Percentiles rank a stretch among this genome's conserved stretches.
These are phyloP conservation scores for Aureobasidium zeae DNA, from an alignment of 2,329 filamentous ascomycete species.

Conservation along the genomic window DNA sequence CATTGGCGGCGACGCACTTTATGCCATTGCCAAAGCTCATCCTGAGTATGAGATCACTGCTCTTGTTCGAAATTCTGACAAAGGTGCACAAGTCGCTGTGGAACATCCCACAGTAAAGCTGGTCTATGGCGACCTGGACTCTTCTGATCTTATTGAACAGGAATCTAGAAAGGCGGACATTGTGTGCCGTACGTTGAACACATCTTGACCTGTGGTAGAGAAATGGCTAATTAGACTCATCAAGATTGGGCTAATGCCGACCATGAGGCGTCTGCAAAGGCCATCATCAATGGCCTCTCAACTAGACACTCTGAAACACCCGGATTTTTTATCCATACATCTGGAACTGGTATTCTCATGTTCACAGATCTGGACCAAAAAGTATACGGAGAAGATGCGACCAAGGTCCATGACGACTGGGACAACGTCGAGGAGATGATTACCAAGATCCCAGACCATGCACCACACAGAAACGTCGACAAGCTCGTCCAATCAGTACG, in stretches of 20 bases:
- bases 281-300: constrained; percentile 45
- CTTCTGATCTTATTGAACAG: constrained; percentile 35
- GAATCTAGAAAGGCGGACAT: constrained; percentile 45
- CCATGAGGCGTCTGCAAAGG: constrained; percentile 38
- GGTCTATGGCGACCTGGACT: constrained; percentile 44
- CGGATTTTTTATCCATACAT: constrained; percentile 42
- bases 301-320: constrained; percentile 32
- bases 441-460: constrained; percentile 47
- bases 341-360: constrained; percentile 49
- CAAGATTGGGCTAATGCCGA: constrained; percentile 41
- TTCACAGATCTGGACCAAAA: constrained; percentile 41
- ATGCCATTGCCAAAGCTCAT: constrained; percentile 36
- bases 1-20: constrained; percentile 39
- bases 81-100: constrained; percentile 14
- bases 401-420: constrained; percentile 51
- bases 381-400: constrained; percentile 39
- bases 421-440: constrained; percentile 46
- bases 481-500: constrained; percentile 51
- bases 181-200: constrained; percentile 34
- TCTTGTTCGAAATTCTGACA: constrained; percentile 36
- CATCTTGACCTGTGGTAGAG: background rate
- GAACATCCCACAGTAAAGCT: constrained; percentile 39
- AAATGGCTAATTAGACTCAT: background rate
- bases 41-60: constrained; percentile 43
- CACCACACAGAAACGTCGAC: constrained; percentile 59